Evolutionary conservation across 2,329 filamentous ascomycete genomes (phyloP).

Genomic region (Aureobasidium subglaciale): DNA sequence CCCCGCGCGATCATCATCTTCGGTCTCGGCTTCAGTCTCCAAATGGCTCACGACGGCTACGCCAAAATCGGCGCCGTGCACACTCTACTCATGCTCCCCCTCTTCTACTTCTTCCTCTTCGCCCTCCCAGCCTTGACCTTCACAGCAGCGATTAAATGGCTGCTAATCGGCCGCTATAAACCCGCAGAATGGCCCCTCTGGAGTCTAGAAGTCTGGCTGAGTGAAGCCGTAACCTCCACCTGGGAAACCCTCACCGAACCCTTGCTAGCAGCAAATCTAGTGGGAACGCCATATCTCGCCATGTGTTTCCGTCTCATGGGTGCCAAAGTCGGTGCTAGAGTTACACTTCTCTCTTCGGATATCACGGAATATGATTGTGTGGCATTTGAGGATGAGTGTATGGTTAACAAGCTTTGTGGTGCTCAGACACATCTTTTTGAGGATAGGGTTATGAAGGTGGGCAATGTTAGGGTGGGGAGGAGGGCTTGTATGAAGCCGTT

Average conservation of each 20-base stretch:
- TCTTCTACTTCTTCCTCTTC: background rate
- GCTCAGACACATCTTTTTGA: background rate
- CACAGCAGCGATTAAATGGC: background rate
- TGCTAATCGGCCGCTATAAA: background rate
- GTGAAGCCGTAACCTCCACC: background rate
- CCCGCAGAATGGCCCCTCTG: background rate
- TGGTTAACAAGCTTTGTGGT: background rate
- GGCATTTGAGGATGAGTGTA: background rate
- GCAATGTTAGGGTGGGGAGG: background rate
- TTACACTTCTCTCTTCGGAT: background rate
- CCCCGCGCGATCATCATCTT: background rate
- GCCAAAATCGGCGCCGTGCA: background rate
- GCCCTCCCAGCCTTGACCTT: background rate
- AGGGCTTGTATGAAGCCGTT: background rate
- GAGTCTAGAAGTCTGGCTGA: slow-evolving; percentile 1
- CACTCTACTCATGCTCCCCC: background rate
- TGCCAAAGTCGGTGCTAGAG: background rate
- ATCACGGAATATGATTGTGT: background rate
- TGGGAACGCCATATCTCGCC: background rate
- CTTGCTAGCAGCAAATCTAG: background rate
- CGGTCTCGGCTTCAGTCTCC: background rate
- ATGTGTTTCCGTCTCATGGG: slow-evolving; percentile 7
- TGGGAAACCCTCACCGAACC: background rate
- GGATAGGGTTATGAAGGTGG: background rate
- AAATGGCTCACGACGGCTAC: background rate